Base-by-base conservation (phyloP, 495 filamentous ascomycete species). In the Neohortaea acidophila region DNA sequence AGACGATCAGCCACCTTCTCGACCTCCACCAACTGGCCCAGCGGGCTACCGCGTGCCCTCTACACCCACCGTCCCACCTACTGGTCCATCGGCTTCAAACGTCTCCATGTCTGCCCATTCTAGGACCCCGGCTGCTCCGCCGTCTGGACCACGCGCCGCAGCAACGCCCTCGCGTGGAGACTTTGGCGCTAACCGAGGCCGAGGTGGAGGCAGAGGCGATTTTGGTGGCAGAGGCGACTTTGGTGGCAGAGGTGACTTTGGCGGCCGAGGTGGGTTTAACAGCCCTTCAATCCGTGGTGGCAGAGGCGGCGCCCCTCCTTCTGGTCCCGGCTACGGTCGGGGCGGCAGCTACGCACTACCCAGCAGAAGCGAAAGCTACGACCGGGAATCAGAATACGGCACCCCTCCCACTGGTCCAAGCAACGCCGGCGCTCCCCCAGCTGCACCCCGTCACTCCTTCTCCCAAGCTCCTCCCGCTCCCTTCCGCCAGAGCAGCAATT, bases 401-500 rank as follows among this genome's bases (percentile, higher is more conserved):
- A 37, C 34, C 9, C 34, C 34, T 24, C 22, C 27, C 7, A 26
- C 28, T 29, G 47, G 37, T 17, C 38, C 26, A 17, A 22, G 28
- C 36, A 38, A 32, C 25, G 33, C 29, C 15, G 22, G 33, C 39
- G 44, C 33, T 9, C 42, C 51, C 18, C 53, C 47, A 4, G 2
- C 46, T n/a, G 51, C 47, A 6, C 51, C 51, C 13, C 38, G 41
- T 10, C 45, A 39, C 21, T 41, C 49, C 29, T 47, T 51, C 23
- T 45, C 48, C 9, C 3, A 14, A 19, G 33, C 27, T 35, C 41
- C 27, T 10, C 25, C 47, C 4, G 35, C 38, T 33, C 51, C 60
- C 9, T 62, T 61, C 40, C 66, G 70, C 25, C 49, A 52, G 1
- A 65, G 65, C 34, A 60, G 56, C 44, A 76, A 66, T 45, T 58